phyloP scores from a whole-genome alignment of 306 rosid species.

The Vigna nakashimae region DNA sequence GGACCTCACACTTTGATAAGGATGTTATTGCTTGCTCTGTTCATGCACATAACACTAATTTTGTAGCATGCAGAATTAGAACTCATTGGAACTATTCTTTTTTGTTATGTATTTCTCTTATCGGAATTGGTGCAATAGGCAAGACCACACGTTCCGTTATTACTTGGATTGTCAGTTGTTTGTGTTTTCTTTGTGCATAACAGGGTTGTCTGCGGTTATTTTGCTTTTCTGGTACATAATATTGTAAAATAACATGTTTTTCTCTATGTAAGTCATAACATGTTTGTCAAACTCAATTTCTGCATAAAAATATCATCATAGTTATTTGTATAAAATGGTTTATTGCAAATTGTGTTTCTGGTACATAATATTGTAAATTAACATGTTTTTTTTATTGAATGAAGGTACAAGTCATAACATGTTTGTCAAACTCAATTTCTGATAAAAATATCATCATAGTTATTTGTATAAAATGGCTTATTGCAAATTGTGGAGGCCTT shows the following conservation, averaged over 20 bases:
- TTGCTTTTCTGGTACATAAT: neutral
- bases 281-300: no score
- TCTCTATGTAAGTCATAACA: conserved; percentile 5
- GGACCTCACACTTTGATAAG: conserved; percentile 45
- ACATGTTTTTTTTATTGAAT: conserved; percentile 21
- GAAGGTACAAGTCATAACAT: neutral
- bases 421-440: no score
- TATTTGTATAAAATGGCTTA: no score
- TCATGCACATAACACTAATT: conserved; percentile 43
- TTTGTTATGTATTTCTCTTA: conserved; percentile 43
- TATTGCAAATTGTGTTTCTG: neutral
- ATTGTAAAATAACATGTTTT: conserved; percentile 47
- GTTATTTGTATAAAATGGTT: no score
- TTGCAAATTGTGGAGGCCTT: no score
- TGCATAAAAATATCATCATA: no score
- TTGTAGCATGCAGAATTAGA: conserved; percentile 47
- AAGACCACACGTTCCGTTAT: conserved; percentile 13
- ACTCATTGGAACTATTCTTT: conserved; percentile 6
- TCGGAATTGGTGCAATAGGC: conserved; percentile 49
- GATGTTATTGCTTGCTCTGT: conserved; percentile 46
- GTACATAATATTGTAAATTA: conserved; percentile 48
- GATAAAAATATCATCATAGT: no score
- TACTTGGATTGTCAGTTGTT: conserved; percentile 43
- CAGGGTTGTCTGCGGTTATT: conserved; percentile 30
- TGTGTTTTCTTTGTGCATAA: conserved; percentile 38